These are phyloP conservation scores for Polyporus tsugae DNA, from an alignment of 1,284 basidiomycete genomes.

Conservation along the genomic window DNA sequence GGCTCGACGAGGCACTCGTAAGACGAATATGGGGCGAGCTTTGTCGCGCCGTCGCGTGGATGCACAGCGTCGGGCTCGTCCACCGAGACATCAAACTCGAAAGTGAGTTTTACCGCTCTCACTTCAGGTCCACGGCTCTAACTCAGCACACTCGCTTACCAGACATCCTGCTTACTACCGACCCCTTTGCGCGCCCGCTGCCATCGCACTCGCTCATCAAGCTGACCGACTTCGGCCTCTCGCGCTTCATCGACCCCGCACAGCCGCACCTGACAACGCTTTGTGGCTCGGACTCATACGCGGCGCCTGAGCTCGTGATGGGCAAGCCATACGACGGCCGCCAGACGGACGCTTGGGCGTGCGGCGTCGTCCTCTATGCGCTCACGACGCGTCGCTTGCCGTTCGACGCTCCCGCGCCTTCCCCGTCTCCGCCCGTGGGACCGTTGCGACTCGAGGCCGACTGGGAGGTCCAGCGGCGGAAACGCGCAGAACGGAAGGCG, in stretches of 20 bases:
- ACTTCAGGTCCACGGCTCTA: background rate
- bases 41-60: slow-evolving; percentile 85
- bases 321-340: slow-evolving; percentile 84
- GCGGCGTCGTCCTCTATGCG: slow-evolving; percentile 88
- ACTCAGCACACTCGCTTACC: background rate
- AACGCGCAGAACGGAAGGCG: slow-evolving; percentile 47
- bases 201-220: slow-evolving; percentile 77
- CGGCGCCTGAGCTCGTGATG: slow-evolving; percentile 87
- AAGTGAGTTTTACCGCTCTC: slow-evolving; percentile 62
- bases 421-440: slow-evolving; percentile 20
- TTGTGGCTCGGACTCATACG: slow-evolving; percentile 92
- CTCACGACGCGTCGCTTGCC: slow-evolving; percentile 84
- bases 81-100: slow-evolving; percentile 96
- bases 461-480: slow-evolving; percentile 24
- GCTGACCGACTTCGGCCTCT: slow-evolving; percentile 91
- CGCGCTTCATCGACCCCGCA: slow-evolving; percentile 81
- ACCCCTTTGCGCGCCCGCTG: slow-evolving; percentile 45
- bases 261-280: slow-evolving; percentile 82
- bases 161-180: slow-evolving; percentile 63
- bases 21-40: slow-evolving; percentile 84
- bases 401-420: slow-evolving; percentile 49
- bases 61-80: slow-evolving; percentile 88
- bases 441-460: slow-evolving; percentile 20
- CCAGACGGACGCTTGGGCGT: slow-evolving; percentile 91
- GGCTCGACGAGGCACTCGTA: slow-evolving; percentile 67